Evolutionary conservation across 495 filamentous ascomycete genomes (phyloP).

Genomic region (Xylaria intraflava): DNA sequence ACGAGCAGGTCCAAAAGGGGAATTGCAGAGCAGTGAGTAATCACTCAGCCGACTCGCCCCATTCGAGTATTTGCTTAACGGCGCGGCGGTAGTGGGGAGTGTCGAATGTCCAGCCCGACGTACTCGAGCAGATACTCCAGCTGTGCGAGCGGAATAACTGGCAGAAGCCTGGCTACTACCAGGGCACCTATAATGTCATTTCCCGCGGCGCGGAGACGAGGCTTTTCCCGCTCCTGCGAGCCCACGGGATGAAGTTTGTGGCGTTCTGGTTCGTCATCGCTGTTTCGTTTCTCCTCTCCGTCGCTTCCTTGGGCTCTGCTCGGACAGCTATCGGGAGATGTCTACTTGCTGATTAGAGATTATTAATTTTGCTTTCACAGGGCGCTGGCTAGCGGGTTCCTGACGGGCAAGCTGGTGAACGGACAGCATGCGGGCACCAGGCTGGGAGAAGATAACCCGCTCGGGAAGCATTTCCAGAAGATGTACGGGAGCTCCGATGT

Average conservation of each 20-base stretch:
- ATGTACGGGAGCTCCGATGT: constrained; percentile 40
- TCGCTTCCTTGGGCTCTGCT: too few relatives aligned
- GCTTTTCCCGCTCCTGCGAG: constrained; percentile 43
- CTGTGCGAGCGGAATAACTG: constrained; percentile 36
- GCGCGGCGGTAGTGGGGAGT: constrained; percentile 36
- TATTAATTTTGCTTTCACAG: background rate
- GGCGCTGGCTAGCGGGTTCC: constrained; percentile 40
- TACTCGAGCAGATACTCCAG: constrained; percentile 27
- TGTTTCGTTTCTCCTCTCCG: background rate
- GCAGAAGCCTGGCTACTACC: constrained; percentile 33
- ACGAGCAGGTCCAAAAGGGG: constrained; percentile 23
- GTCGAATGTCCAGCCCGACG: constrained; percentile 32
- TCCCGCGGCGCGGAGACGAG: constrained; percentile 25
- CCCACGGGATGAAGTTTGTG: constrained; percentile 42
- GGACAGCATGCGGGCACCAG: constrained; percentile 31
- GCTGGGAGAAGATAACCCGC: constrained; percentile 23
- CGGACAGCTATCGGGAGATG: too few relatives aligned
- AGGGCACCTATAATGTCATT: constrained; percentile 40
- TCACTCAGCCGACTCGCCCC: too few relatives aligned
- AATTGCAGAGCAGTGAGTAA: constrained; percentile 22
- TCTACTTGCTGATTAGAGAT: too few relatives aligned
- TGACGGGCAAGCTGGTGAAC: constrained; percentile 34
- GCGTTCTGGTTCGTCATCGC: constrained; percentile 33
- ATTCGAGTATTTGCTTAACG: too few relatives aligned
- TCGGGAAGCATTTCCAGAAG: constrained; percentile 30